Conservation (phyloP, 148 eudicot species). For the Nyssa sinensis region DNA sequence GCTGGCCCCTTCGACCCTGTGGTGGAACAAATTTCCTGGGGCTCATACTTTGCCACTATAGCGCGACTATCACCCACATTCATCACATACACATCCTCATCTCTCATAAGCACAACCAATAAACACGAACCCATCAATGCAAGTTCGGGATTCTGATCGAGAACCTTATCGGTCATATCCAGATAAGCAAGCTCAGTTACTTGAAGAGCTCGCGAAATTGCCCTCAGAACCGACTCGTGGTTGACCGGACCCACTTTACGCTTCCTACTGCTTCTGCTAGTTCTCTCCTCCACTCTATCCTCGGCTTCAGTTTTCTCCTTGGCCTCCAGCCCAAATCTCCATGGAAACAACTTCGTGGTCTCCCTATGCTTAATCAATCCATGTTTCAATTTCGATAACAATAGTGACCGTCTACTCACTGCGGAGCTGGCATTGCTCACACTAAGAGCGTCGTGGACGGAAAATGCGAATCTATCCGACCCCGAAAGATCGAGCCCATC, state of each 20-base stretch:
- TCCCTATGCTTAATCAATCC: constrained; percentile 67
- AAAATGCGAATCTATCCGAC: constrained; percentile 95
- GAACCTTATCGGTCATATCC: constrained; percentile 92
- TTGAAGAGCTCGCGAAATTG: constrained; percentile 77
- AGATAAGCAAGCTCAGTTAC: constrained; percentile 77
- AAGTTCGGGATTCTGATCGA: constrained; percentile 94
- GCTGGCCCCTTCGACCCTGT: constrained; percentile 27
- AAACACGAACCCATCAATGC: constrained; percentile 99
- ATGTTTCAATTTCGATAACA: constrained; percentile 79
- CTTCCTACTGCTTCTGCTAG: constrained; percentile 46
- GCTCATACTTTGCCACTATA: constrained; percentile 76
- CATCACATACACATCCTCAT: constrained; percentile 99
- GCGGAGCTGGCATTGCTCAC: constrained; percentile 69
- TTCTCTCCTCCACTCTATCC: constrained; percentile 50
- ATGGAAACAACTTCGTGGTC: constrained; percentile 56
- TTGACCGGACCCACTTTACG: constrained; percentile 73
- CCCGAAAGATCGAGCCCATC: constrained; percentile 98
- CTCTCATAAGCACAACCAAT: constrained; percentile 90
- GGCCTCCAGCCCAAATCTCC: constrained; percentile 72
- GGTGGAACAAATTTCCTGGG: constrained; percentile 39
- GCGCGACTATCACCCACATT: constrained; percentile 98
- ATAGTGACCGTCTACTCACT: constrained; percentile 58
- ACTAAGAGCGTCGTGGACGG: constrained; percentile 84
- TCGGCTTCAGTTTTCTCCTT: constrained; percentile 47
- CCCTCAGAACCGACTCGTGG: constrained; percentile 77